Evolutionary conservation across 164 flowering plant genomes (phyloP), one percentile per base, ranked within the genome.

Genomic region (Vitis amurensis): DNA sequence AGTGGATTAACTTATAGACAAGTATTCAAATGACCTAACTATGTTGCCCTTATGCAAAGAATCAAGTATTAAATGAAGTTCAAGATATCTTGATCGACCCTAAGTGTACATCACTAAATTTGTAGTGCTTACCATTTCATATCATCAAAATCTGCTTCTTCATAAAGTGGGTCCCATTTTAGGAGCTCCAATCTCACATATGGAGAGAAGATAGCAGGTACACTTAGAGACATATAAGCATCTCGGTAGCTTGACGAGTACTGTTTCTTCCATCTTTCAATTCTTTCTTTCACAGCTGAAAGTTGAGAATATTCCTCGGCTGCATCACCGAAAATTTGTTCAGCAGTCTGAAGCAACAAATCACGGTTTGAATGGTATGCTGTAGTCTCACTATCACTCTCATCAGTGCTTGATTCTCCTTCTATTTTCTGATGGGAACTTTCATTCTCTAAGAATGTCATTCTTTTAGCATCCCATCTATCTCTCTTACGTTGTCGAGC

Each of bases 341-440:
- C 91, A 66, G 97, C 94, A 74, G 85, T 83, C 80, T 85, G 88
- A 53, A 95, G 89, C 73, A 91, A 72, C 74, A 64, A 55, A 49
- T 86, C 77, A 29, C 87, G 86, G 68, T 78, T 83, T 30, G 94
- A 87, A 66, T 83, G 72, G 64, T 91, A 91, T 37, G 93, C 91
- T 30, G 73, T 68, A 74, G 74, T 84, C 82, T 95, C 98, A 72
- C 86, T 85, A 64, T 95, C 99, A 74, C 99, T 95, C 75, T 93
- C 98, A 85, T 95, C 99, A 69, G 99, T 89, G 81, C 97, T 95
- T 3, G 90, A 89, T 74, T 95, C 99, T 62, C 99, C 99, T 83
- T 93, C 99, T 60, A 93, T 71, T 63, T 59, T 84, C 57, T 71
- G 86, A 79, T 73, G 4, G 7, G 72, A 67, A 64, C 64, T 67